These are phyloP conservation scores for Coemansia sp. DNA, from an alignment of 192 early-diverging fungal species.

Conservation along the genomic window DNA sequence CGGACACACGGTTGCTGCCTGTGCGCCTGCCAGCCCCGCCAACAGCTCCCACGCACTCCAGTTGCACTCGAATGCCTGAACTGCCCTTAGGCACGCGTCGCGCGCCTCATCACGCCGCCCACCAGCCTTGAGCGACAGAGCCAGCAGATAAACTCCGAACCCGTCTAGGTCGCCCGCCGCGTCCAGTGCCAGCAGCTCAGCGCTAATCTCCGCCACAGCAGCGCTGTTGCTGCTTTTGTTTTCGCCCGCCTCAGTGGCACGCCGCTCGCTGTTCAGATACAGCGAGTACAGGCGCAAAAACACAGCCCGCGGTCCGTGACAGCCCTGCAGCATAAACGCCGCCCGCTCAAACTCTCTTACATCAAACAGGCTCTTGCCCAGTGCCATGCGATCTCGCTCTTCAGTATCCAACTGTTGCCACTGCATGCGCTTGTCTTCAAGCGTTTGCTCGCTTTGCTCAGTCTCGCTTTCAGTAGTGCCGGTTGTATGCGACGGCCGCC, in stretches of 20 bases:
- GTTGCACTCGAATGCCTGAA: constrained; percentile 76
- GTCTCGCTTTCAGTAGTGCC: background rate
- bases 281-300: constrained; percentile 83
- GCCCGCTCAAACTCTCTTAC: constrained; percentile 72
- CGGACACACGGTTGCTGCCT: background rate
- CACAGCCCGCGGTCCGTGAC: constrained; percentile 54
- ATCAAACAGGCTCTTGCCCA: constrained; percentile 76
- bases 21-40: constrained; percentile 14
- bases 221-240: background rate
- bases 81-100: constrained; percentile 63
- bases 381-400: constrained; percentile 49
- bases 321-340: constrained; percentile 56
- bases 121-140: constrained; percentile 22
- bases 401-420: constrained; percentile 22
- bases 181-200: constrained; percentile 34
- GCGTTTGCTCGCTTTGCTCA: background rate
- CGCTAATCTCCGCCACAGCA: constrained; percentile 33
- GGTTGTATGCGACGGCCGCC: constrained; percentile 1
- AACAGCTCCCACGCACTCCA: constrained; percentile 93
- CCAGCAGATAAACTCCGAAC: constrained; percentile 47
- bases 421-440: background rate
- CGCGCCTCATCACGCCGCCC: constrained; percentile 53
- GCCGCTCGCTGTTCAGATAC: constrained; percentile 63
- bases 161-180: constrained; percentile 25
- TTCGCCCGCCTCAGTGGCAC: constrained; percentile 15